phyloP scores from a whole-genome alignment of 192 early-diverging fungal genomes.

The Coemansia sp. region DNA sequence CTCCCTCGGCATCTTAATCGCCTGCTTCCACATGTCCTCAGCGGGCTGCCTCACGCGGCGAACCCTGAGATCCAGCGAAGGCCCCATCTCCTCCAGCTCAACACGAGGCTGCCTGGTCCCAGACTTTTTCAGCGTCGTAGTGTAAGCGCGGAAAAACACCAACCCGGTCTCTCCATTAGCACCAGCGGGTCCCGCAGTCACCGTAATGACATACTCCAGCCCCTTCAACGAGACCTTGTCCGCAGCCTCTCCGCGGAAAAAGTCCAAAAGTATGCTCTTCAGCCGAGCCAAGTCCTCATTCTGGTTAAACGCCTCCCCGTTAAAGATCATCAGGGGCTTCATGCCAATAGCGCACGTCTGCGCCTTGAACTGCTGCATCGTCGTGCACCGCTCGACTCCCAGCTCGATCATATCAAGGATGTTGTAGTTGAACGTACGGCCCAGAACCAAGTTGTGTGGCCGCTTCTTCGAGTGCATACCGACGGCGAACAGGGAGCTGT shows the following conservation, averaged over 20 bases:
- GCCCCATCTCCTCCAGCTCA: constrained; percentile 94
- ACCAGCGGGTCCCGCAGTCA: constrained; percentile 68
- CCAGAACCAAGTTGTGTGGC: constrained; percentile 89
- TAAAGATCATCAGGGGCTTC: constrained; percentile 86
- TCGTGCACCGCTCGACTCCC: constrained; percentile 67
- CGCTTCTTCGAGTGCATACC: constrained; percentile 95
- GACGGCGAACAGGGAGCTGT: constrained; percentile 85
- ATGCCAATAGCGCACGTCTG: constrained; percentile 79
- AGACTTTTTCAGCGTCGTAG: constrained; percentile 80
- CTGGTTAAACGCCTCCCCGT: constrained; percentile 81
- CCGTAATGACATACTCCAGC: constrained; percentile 82
- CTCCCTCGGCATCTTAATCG: constrained; percentile 84
- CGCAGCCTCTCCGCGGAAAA: constrained; percentile 78
- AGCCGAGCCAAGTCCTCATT: constrained; percentile 68
- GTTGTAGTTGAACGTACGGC: constrained; percentile 90
- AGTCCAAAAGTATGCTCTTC: constrained; percentile 83
- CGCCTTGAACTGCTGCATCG: constrained; percentile 73
- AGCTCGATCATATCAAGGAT: constrained; percentile 96
- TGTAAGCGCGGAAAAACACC: constrained; percentile 82
- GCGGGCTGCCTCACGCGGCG: constrained; percentile 71
- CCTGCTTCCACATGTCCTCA: constrained; percentile 79
- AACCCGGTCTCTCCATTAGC: constrained; percentile 60
- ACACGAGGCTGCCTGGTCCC: constrained; percentile 83
- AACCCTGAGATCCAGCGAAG: constrained; percentile 75
- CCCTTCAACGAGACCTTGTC: constrained; percentile 82